Conservation (phyloP, 2,329 filamentous ascomycete species). For the Elsinoe necatrix region DNA sequence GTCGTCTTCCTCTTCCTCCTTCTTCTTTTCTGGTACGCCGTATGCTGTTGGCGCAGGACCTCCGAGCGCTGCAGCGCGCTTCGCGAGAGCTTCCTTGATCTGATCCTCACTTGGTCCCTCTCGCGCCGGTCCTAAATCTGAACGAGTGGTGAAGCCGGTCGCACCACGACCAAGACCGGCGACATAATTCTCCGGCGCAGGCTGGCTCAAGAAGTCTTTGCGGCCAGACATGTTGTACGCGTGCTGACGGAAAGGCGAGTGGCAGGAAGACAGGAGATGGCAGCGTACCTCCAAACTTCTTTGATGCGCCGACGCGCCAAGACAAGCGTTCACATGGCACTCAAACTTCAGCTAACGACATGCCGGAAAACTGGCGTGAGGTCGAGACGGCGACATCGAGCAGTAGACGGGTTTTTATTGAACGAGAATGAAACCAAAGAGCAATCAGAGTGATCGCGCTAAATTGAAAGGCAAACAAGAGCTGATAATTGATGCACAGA, state of each 20-base stretch:
- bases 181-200: conserved; percentile 58
- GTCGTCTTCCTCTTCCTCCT: conserved; percentile 65
- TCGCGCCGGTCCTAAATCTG: conserved; percentile 86
- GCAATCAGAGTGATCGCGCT: too few relatives aligned
- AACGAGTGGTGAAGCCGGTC: conserved; percentile 94
- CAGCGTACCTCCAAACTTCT: neutral
- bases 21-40: conserved; percentile 60
- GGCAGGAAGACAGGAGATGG: neutral
- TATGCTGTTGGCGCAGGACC: conserved; percentile 64
- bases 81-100: conserved; percentile 94
- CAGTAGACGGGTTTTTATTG: too few relatives aligned
- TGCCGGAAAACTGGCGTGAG: too few relatives aligned
- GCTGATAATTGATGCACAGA: too few relatives aligned
- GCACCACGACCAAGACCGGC: conserved; percentile 95
- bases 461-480: too few relatives aligned
- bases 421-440: too few relatives aligned
- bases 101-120: conserved; percentile 96
- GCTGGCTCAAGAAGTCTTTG: conserved; percentile 84
- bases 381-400: too few relatives aligned
- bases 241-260: neutral
- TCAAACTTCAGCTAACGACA: neutral
- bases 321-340: conserved; percentile 1
- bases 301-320: conserved; percentile 3
- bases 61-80: conserved; percentile 76
- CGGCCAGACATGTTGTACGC: conserved; percentile 48